phyloP scores from a whole-genome alignment of 768 basidiomycete species.

The Russula sp. region DNA sequence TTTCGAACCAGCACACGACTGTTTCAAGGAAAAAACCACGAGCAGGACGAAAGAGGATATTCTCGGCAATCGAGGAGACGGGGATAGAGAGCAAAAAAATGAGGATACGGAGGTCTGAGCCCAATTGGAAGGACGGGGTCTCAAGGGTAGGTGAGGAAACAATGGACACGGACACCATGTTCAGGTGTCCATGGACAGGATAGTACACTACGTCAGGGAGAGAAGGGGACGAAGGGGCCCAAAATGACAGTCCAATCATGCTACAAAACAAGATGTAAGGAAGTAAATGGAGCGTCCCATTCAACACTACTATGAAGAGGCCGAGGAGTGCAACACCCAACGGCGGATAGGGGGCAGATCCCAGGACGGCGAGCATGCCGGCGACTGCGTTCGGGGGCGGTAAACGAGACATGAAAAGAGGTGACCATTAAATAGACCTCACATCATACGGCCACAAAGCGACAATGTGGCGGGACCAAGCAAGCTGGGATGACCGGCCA shows the following conservation, averaged over 20 bases:
- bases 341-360: conserved; percentile 5
- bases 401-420: neutral
- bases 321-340: conserved; percentile 15
- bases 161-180: neutral
- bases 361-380: conserved; percentile 15
- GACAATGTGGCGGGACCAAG: conserved; percentile 9
- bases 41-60: conserved; percentile 2
- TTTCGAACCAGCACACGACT: conserved; percentile 15
- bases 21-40: neutral
- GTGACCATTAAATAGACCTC: neutral
- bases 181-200: neutral
- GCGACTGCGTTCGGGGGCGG: neutral
- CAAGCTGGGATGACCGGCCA: neutral
- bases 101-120: neutral
- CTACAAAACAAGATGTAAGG: conserved; percentile 8
- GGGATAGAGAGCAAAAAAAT: conserved; percentile 10
- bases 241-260: conserved; percentile 10
- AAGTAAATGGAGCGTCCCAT: conserved; percentile 10
- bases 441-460: neutral
- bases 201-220: neutral
- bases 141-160: neutral
- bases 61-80: conserved; percentile 5
- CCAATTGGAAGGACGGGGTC: neutral
- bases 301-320: conserved; percentile 1
- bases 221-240: neutral